Percentiles rank a stretch among this genome's conserved stretches.
phyloP scores from a whole-genome alignment of 2,329 filamentous ascomycete genomes.

The Botrytis fabae region DNA sequence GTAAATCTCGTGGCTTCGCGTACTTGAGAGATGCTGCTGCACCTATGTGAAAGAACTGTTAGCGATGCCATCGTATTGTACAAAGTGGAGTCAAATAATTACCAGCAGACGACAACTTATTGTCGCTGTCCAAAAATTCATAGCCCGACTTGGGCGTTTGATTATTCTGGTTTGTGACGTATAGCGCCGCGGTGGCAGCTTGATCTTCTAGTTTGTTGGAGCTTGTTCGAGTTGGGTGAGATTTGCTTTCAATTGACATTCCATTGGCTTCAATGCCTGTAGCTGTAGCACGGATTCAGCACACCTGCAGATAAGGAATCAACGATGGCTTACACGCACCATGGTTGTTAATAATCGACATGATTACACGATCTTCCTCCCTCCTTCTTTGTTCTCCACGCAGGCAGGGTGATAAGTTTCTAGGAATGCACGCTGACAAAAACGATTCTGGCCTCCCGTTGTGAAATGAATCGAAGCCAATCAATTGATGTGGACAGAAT shows the following conservation, averaged over 20 bases:
- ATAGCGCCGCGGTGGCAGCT: constrained; percentile 62
- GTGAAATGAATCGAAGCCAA: too few relatives aligned
- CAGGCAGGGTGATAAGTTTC: neutral
- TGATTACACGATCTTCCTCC: neutral
- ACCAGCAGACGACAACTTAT: constrained; percentile 59
- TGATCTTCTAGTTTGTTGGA: constrained; percentile 43
- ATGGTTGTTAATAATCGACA: neutral
- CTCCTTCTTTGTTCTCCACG: constrained; percentile 1
- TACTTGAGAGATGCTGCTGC: constrained; percentile 66
- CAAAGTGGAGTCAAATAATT: constrained; percentile 36
- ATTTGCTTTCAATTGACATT: neutral
- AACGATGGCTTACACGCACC: neutral
- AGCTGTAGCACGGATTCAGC: neutral
- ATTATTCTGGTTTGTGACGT: constrained; percentile 48
- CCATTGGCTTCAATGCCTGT: constrained; percentile 9
- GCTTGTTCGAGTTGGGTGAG: constrained; percentile 23
- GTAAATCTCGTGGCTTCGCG: constrained; percentile 70
- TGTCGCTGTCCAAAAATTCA: constrained; percentile 49
- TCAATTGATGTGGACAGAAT: too few relatives aligned
- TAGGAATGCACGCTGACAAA: constrained; percentile 12
- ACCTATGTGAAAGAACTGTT: constrained; percentile 44
- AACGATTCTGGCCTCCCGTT: neutral
- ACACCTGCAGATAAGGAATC: neutral
- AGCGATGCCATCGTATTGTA: neutral
- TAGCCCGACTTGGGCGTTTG: constrained; percentile 23